Conservation (phyloP, 129 eudicot genomes). For the Solidago caesia region DNA sequence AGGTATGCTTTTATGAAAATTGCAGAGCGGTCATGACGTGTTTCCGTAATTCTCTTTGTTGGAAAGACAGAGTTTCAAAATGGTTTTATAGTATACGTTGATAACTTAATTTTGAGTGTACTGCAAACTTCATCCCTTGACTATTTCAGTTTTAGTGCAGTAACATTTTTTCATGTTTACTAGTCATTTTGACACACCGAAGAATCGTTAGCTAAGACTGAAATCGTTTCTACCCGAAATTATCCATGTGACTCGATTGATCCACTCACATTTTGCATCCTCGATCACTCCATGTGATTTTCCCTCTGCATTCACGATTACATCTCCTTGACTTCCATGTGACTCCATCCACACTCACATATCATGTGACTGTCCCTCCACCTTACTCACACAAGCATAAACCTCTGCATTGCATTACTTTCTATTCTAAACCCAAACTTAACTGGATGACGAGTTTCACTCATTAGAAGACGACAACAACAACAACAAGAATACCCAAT, state of each 20-base stretch:
- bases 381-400: not conserved
- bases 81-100: slow-evolving; percentile 7
- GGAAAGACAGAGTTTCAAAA: slow-evolving; percentile 17
- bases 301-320: not conserved
- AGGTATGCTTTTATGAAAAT: slow-evolving; percentile 1
- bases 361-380: not conserved
- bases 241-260: not conserved
- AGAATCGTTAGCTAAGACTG: not conserved
- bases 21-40: slow-evolving; percentile 6
- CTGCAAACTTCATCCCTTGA: not conserved
- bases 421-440: not conserved
- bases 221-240: not conserved
- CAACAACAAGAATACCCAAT: too few relatives aligned
- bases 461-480: too few relatives aligned
- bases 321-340: not conserved
- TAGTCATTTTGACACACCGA: not conserved
- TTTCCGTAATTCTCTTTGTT: not conserved
- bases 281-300: not conserved
- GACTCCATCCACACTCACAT: not conserved
- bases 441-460: too few relatives aligned
- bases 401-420: not conserved
- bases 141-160: not conserved
- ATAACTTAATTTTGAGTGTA: not conserved
- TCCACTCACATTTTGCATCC: not conserved
- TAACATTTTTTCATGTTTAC: not conserved